Conservation (phyloP, 1,284 basidiomycete species). For the Ganoderma lingzhi region DNA sequence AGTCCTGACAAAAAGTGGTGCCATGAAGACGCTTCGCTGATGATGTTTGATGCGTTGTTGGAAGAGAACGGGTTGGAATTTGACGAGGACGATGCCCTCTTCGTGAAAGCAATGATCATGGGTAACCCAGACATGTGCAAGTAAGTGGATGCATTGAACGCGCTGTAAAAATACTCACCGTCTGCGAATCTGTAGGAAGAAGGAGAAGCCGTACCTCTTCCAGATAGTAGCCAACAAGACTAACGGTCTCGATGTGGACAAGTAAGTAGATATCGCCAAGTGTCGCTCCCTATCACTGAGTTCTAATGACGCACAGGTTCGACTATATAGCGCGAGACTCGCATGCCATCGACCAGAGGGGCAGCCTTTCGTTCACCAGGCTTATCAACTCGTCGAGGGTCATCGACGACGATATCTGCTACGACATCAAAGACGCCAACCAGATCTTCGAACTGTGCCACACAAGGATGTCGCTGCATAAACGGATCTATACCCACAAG, state of each 20-base stretch:
- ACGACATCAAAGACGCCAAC: conserved; percentile 81
- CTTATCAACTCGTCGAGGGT: conserved; percentile 78
- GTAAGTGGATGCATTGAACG: conserved; percentile 42
- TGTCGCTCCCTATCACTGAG: not conserved
- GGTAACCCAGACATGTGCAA: conserved; percentile 58
- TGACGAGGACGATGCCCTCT: conserved; percentile 52
- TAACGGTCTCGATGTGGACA: conserved; percentile 86
- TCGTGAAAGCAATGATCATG: conserved; percentile 76
- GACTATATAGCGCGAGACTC: conserved; percentile 83
- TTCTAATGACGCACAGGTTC: conserved; percentile 53
- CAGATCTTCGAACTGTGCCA: conserved; percentile 77
- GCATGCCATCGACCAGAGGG: conserved; percentile 70
- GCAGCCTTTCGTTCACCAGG: conserved; percentile 64
- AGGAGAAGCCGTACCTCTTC: conserved; percentile 60
- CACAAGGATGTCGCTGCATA: conserved; percentile 78
- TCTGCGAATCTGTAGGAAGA: not conserved
- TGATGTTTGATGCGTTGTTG: conserved; percentile 76
- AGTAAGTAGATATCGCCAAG: conserved; percentile 49
- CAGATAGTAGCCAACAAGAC: conserved; percentile 82
- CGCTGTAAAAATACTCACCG: not conserved
- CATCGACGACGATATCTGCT: conserved; percentile 76
- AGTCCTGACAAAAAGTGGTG: conserved; percentile 60
- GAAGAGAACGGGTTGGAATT: conserved; percentile 58
- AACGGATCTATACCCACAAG: conserved; percentile 81
- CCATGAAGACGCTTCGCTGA: conserved; percentile 75